phyloP scores from a whole-genome alignment of 208 protist species.

The Leptomonas seymouri region DNA sequence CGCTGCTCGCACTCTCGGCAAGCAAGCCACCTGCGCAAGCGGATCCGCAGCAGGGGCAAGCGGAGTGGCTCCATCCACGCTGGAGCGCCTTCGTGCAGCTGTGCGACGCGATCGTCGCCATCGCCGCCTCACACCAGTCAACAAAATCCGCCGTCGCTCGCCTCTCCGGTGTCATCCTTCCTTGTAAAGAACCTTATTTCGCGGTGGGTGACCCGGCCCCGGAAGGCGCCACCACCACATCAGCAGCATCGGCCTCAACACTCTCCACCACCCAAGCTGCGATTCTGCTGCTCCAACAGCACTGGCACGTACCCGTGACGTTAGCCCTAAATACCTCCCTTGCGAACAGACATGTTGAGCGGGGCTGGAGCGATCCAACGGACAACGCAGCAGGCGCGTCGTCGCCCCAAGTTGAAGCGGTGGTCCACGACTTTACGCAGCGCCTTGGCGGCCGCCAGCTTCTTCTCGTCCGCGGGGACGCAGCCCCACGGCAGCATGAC shows the following conservation, averaged over 20 bases:
- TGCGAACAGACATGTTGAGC: conserved; percentile 2
- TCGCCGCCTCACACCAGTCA: background rate
- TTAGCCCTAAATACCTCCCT: conserved; percentile 37
- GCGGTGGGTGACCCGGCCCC: background rate
- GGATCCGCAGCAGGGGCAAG: background rate
- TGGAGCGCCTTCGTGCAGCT: conserved; percentile 15
- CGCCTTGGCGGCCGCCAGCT: conserved; percentile 20
- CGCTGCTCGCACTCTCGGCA: background rate
- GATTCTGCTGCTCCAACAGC: conserved; percentile 4
- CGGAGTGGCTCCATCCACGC: background rate
- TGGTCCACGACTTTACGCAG: conserved; percentile 12
- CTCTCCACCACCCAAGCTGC: conserved; percentile 34
- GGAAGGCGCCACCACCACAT: no score
- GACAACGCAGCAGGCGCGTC: background rate
- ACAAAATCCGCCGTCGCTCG: background rate
- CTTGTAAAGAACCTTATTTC: conserved; percentile 45
- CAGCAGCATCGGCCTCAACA: background rate
- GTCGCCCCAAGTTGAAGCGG: conserved; percentile 4
- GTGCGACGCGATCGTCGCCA: conserved; percentile 11
- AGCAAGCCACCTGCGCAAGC: background rate
- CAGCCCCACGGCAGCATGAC: background rate
- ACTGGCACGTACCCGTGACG: conserved; percentile 26
- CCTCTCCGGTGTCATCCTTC: conserved; percentile 16
- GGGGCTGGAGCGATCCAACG: no score
- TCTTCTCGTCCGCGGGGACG: conserved; percentile 42